These are phyloP conservation scores for Sordariomycetes sp. DNA, from an alignment of 2,329 filamentous ascomycete species.

Conservation along the genomic window DNA sequence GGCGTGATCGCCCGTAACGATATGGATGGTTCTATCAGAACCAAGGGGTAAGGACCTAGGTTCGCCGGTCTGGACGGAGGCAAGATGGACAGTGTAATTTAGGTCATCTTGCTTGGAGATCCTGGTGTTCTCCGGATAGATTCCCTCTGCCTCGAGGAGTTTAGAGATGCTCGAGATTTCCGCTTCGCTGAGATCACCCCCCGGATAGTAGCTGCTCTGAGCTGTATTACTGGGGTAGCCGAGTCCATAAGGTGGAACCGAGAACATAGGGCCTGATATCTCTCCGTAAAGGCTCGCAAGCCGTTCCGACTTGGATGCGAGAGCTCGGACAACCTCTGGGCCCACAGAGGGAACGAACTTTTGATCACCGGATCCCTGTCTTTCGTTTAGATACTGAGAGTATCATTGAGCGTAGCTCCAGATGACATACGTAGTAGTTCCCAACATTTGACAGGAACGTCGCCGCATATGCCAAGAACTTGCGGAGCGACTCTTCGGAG, in stretches of 20 bases:
- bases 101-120: slow-evolving; percentile 17
- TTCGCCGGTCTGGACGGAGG: slow-evolving; percentile 14
- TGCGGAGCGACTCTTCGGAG: slow-evolving; percentile 28
- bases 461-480: slow-evolving; percentile 44
- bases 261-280: slow-evolving; percentile 32
- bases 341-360: slow-evolving; percentile 45
- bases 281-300: slow-evolving; percentile 28
- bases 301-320: slow-evolving; percentile 27
- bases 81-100: slow-evolving; percentile 35
- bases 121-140: slow-evolving; percentile 48
- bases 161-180: slow-evolving; percentile 42
- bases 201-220: slow-evolving; percentile 46
- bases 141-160: slow-evolving; percentile 34
- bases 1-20: slow-evolving; percentile 42
- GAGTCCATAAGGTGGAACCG: slow-evolving; percentile 40
- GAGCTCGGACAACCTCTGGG: slow-evolving; percentile 25
- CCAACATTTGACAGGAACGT: slow-evolving; percentile 48
- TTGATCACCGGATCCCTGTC: slow-evolving; percentile 41
- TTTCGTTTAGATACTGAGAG: not conserved
- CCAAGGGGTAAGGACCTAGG: not conserved
- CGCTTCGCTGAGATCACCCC: slow-evolving; percentile 35
- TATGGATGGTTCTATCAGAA: slow-evolving; percentile 6
- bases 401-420: not conserved
- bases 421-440: slow-evolving; percentile 40
- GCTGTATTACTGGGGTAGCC: slow-evolving; percentile 40